Evolutionary conservation across 1,139 yeast genomes (phyloP), one percentile per base, ranked within the genome.

Genomic region (Torulaspora globosa): DNA sequence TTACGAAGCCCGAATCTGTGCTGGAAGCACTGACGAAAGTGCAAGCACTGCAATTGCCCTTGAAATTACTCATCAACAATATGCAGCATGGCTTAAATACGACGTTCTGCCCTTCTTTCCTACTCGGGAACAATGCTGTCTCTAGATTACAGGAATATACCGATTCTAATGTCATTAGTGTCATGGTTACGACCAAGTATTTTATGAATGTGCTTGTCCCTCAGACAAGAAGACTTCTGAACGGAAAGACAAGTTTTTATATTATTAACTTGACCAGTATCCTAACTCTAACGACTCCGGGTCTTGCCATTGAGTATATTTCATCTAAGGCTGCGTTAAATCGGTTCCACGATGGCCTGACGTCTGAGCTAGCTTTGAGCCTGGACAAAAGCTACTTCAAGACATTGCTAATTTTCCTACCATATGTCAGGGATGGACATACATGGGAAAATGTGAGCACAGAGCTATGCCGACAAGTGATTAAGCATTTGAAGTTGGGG

Each of bases 301-400:
- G 39, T 8, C 42, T 32, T 29, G 52, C 51, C 9, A 41, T 47
- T 14, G 48, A 46, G 9, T 51, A 51, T 24, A 44, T 50, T 10
- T 49, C 58, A 1, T 48, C 60, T 1, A 58, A 60, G 36, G 54
- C 56, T 2, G 63, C 57, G 9, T 29, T 59, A 27, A 53, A 55
- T 29, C 62, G 57, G 33, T 56, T 55, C 29, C 62, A 58, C 41
- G 62, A 59, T 43, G 54, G 60, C 1, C 39, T 59, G n/a, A 45
- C 55, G 10, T 57, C 59, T 5, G 63, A 59, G 27, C 38, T 53
- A 9, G 38, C 39, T 6, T 11, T 28, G 8, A 27, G 35, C 6
- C 28, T 27, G 9, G 36, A 33, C 6, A 30, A 36, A 15, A 28
- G 24, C 14, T 18, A 36, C 9, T 37, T 48, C n/a, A 53, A 53